Evolutionary conservation across 768 basidiomycete species (phyloP), one percentile per base, ranked within the genome.

Genomic region (Suillus occidentalis): DNA sequence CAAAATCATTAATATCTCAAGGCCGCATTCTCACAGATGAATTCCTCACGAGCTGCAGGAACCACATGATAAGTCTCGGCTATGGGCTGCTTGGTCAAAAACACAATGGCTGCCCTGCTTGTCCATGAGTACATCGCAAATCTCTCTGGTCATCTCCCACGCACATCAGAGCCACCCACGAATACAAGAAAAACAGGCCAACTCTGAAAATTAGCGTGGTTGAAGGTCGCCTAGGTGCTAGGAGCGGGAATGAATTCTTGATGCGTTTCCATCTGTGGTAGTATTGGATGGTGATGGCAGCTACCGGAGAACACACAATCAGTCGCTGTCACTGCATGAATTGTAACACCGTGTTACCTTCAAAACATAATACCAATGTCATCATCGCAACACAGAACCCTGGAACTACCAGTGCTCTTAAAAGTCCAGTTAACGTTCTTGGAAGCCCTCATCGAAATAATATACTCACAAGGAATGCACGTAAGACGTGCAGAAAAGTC

Each of bases 401-500:
- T 6, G 85, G 83, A 22, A 80, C 78, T 25, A 76, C 73, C 59
- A 73, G 76, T 14, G 72, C 62, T 52, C 75, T 76, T 56, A 12
- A 71, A 45, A 61, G 37, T 55, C n/a, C n/a, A n/a, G 31, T 31
- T 4, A 31, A 31, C 31, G 4, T 31, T 4, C 61, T 31, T 36
- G 63, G 64, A 64, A 64, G 28, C 31, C 8, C 45, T 36, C 57
- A 16, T 36, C 34, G 62, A 50, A 12, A 22, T 4, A 47, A 42
- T 22, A 34, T 45, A 73, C 84, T 63, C 64, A 86, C 85, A 80
- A 72, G 53, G 70, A 66, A 43, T 70, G 67, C 12, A 68, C 65
- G 25, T 70, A 67, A n/a, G 79, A 69, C 18, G 79, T 77, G 68
- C 87, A 87, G 73, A 86, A 87, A 52, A 87, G 67, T 39, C 83